Evolutionary conservation across 345 rosid species (phyloP), one percentile per base, ranked within the genome.

Genomic region (Raphanus sativus): DNA sequence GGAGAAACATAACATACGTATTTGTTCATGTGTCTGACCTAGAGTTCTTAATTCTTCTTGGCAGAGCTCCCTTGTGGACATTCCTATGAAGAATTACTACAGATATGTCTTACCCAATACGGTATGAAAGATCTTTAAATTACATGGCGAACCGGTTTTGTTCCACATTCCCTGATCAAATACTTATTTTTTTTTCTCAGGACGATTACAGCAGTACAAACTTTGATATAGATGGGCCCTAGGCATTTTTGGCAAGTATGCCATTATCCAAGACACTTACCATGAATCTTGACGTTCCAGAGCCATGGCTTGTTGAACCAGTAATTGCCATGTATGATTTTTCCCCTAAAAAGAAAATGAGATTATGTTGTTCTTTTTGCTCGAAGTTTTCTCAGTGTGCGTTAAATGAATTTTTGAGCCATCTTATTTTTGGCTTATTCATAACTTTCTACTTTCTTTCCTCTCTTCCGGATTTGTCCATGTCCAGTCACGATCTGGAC

Each of bases 211-310:
- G 98, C 81, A 83, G 83, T 79, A 82, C 79, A 25, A 87, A 86
- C 81, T 81, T 77, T 82, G 78, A 90, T 17, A 86, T 93, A 79
- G 84, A 86, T 83, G 99, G 99, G 15, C 97, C 99, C 21, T 89
- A 85, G 83, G 99, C 99, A 17, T 92, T 88, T 87, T 96, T 96
- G 29, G 91, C 97, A 21, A 96, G 91, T 79, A 96, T 96, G 99
- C 99, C 98, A 58, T 78, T 93, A 76, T 91, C 99, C 48, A 96
- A 96, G 81, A 96, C 98, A 15, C 99, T 96, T 76, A 96, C 99
- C 78, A 91, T 96, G 99, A 96, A 96, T 85, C 94, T 96, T 70
- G 99, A 96, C 81, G 99, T 96, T 79, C 99, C 99, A 52, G 99
- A 96, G 81, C 97, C 99, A 56, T 96, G 99, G 99, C 99, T 96